These are phyloP conservation scores for Ceratocystis alfenasii DNA, from an alignment of 2,329 filamentous ascomycete genomes.

Conservation along the genomic window DNA sequence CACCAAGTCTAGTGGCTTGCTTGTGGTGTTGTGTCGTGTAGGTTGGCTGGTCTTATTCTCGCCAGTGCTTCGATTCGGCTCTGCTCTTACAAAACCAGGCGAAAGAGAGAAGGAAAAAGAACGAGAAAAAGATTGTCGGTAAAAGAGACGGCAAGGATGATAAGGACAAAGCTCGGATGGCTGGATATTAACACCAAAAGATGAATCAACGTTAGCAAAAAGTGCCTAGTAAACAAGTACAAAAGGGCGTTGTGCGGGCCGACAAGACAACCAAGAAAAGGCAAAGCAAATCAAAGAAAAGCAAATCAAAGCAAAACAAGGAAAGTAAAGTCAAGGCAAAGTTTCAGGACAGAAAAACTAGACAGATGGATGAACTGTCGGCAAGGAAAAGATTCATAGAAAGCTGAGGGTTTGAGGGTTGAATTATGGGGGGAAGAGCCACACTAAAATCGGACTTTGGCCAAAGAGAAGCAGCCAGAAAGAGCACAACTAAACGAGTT, in stretches of 20 bases:
- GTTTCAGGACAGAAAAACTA: conserved; percentile 3
- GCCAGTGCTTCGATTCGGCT: neutral
- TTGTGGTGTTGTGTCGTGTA: neutral
- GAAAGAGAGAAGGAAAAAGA: conserved; percentile 2
- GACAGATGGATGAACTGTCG: neutral
- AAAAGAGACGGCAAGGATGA: conserved; percentile 13
- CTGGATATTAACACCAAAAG: conserved; percentile 8
- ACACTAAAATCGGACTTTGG: conserved; percentile 2
- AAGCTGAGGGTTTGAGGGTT: conserved; percentile 7
- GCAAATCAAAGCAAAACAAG: neutral
- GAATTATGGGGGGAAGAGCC: conserved; percentile 3
- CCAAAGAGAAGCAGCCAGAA: neutral
- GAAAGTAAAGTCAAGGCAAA: neutral
- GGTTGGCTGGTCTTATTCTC: neutral
- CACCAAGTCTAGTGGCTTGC: conserved; percentile 1
- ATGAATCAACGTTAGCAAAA: conserved; percentile 10
- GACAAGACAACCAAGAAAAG: neutral
- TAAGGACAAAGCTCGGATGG: conserved; percentile 15
- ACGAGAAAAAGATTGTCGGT: conserved; percentile 10
- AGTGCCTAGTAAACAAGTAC: neutral
- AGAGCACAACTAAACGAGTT: neutral
- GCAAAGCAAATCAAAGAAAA: neutral
- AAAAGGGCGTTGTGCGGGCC: neutral
- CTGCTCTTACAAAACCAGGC: conserved; percentile 1
- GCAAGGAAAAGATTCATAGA: neutral